Base-by-base conservation (phyloP, 148 eudicot genomes). In the Silene latifolia region DNA sequence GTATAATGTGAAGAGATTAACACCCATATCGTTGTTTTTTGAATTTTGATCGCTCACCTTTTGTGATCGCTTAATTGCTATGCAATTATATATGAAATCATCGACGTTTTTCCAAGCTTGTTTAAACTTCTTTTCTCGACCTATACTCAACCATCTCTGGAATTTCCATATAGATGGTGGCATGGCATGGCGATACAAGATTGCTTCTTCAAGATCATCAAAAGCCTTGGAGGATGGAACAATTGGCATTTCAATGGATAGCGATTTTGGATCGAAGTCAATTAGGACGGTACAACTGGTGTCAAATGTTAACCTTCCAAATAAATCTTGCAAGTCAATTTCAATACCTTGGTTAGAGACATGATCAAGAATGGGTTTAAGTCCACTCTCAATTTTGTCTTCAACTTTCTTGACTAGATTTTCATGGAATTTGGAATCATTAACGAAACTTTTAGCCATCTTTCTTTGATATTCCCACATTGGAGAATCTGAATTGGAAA, bases 251-350 rank as follows among this genome's bases (percentile, higher is more conserved):
- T 84, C 80, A 19, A 80, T 6, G 0, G 85, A 79, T 11, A 87
- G 60, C 44, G 79, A 82, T 3, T 71, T 70, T 0, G 90, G 89
- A 62, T 87, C 89, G 10, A 79, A 65, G 2, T 85, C 89, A 12
- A 85, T 83, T 1, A 87, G 66, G 0, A 85, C 42, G 9, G 63
- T 64, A 72, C 86, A 77, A 35, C 76, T 85, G 0, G 80, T 80
- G 20, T 88, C 89, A 67, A 83, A 83, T 7, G 84, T 75, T 6
- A 81, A 71, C 72, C 90, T 85, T 65, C 68, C 74, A 42, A 87
- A 85, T 61, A 87, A 8, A 66, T 89, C 86, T 59, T 89, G 90
- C 71, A 89, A 60, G 53, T 89, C 90, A 18, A 89, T 71, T 18
- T 80, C 85, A 5, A 68, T 21, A 23, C 76, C 80, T 63, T 69